A percentile compares a stretch with the other conserved stretches of the same genome.
These are phyloP conservation scores for Osmozyma mogii DNA, from an alignment of 805 yeast genomes.

Conservation along the genomic window DNA sequence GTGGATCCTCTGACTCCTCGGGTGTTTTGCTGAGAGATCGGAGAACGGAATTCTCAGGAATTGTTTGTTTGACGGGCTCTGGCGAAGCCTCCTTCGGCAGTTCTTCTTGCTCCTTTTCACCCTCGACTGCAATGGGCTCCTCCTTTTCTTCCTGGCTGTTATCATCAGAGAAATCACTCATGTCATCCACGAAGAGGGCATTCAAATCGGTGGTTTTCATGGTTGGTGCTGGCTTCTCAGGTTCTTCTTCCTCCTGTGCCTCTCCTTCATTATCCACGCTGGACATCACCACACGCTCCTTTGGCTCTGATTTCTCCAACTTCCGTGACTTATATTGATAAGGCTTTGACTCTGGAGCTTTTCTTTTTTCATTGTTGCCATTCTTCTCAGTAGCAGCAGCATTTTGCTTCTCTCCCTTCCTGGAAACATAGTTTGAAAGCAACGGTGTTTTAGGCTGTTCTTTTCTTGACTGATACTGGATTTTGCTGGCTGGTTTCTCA, in stretches of 20 bases:
- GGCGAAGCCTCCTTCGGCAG: constrained; percentile 1
- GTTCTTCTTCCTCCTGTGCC: constrained; percentile 7
- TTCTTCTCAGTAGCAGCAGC: too few relatives aligned
- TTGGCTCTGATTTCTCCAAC: constrained; percentile 4
- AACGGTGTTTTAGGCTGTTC: constrained; percentile 6
- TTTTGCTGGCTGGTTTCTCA: constrained; percentile 4
- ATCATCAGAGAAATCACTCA: constrained; percentile 8
- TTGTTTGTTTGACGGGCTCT: constrained; percentile 2
- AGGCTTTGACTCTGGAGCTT: constrained; percentile 7
- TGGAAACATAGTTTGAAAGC: constrained; percentile 10
- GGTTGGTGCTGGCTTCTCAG: constrained; percentile 4
- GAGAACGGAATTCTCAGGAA: too few relatives aligned
- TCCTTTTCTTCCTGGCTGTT: constrained; percentile 1
- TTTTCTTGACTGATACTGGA: constrained; percentile 10
- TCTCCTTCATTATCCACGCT: constrained; percentile 7
- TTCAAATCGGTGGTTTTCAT: constrained; percentile 17
- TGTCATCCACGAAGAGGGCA: constrained; percentile 27
- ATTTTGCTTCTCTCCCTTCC: constrained; percentile 8
- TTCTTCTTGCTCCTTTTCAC: constrained; percentile 8
- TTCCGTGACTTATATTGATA: constrained; percentile 25
- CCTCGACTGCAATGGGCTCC: neutral
- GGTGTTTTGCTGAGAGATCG: too few relatives aligned
- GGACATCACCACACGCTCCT: constrained; percentile 3
- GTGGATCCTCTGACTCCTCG: constrained; percentile 4
- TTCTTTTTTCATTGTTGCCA: too few relatives aligned